Base-by-base conservation (phyloP, 441 rosid species). In the Adansonia gregorii region DNA sequence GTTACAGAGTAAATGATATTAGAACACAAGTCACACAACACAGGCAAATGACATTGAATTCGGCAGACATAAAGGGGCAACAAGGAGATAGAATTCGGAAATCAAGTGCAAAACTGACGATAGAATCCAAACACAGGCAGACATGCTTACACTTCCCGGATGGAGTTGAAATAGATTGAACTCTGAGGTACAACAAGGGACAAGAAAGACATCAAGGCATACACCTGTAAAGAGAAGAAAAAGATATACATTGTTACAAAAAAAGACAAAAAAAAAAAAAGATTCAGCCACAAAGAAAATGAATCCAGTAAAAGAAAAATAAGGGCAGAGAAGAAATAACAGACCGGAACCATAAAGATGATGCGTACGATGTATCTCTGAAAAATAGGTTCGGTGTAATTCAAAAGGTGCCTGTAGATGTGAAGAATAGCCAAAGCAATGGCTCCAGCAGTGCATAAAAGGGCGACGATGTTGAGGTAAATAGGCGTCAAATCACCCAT, bases 291-390 rank as follows among this genome's bases (percentile, higher is more conserved):
- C 59, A 64, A 43, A 27, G 49, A 64, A 27, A 46, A 71, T 3
- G 43, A 49, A n/a, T 19, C 46, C 19, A 22, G 12, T 19, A 55
- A 8, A 8, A 8, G 15, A n/a, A 73, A 41, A 31, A 61, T 12
- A 27, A 31, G 66, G 45, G 6, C 11, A 15, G 45, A 20, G 65
- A 72, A n/a, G 31, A 41, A 8, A 67, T 64, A 60, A 89, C 98
- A 84, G 19, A 95, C 98, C 74, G 98, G 99, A 72, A 94, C 98
- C 97, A 93, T 94, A 72, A 93, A 90, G 83, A 94, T 88, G 68
- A 94, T 94, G 74, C 98, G 95, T 10, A 94, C 98, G 20, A 93
- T 93, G 67, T 74, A 94, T 91, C 97, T 88, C 91, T 94, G 98
- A 72, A 91, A 96, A 81, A 92, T 94, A 64, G 98, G 98, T 73